Evolutionary conservation across 139 green algal species (phyloP), one percentile per base, ranked within the genome.

Genomic region (Haematococcus lacustris): DNA sequence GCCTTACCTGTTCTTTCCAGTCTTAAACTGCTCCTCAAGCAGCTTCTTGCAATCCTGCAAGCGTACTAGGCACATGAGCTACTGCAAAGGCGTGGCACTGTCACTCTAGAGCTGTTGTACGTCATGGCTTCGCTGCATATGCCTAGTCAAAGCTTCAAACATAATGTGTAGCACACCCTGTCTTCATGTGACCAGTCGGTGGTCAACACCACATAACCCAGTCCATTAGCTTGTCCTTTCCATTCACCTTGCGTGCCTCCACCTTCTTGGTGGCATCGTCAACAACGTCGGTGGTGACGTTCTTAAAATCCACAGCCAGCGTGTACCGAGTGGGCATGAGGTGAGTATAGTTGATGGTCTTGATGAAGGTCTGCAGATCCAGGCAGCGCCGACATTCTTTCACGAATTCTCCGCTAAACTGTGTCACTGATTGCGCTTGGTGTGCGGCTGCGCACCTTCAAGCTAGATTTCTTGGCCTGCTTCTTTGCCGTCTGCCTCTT

Each of bases 301-400:
- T 87, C 87, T 97, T 97, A 41, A 99, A 83, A 80, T 99, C 94
- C 32, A 98, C 87, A 66, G 99, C 96, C 71, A 99, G 83, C 1
- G 88, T 94, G 91, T 99, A 99, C 39, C 96, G 90, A 7, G 96
- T 99, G 74, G 96, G 96, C 96, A 99, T 99, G 59, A 99, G 79
- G 90, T 99, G 96, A 86, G 96, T 96, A 90, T 98, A 99, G 91
- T 99, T 99, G 50, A 97, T 88, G 35, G 76, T 81, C 92, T 99
- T 99, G 73, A 98, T 87, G 86, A 99, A 99, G 9, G 92, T 95
- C 93, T 85, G 79, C 59, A 39, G 91, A 37, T 37, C 26, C 26
- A 33, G 57, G 47, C 21, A 21, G 47, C 21, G 47, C 47, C 13
- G 21, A 21, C 13, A 13, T 13, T 21, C 47, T n/a, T 13, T 57